Percentiles rank a stretch among this genome's conserved stretches.
These are phyloP conservation scores for Entelexis sorbosivorans DNA, from an alignment of 1,139 yeast genomes.

Conservation along the genomic window DNA sequence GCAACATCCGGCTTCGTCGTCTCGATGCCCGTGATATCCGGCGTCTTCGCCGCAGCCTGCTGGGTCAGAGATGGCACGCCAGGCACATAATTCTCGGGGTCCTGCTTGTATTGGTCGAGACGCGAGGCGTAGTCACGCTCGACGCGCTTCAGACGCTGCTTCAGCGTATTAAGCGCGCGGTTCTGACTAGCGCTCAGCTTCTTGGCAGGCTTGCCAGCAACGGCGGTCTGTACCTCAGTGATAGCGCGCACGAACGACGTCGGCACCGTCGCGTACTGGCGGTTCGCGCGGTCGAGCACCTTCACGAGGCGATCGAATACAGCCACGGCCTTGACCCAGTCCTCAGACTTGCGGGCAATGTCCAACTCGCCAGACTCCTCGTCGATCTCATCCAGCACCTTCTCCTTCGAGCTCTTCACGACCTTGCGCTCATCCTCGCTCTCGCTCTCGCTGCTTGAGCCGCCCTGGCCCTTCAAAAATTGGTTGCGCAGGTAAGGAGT, in stretches of 20 bases:
- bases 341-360: conserved; percentile 56
- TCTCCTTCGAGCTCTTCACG: conserved; percentile 89
- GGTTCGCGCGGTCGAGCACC: conserved; percentile 54
- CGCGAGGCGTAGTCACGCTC: conserved; percentile 54
- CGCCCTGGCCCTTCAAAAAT: conserved; percentile 36
- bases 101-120: conserved; percentile 49
- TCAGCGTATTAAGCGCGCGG: conserved; percentile 76
- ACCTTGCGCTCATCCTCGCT: conserved; percentile 59
- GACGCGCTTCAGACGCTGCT: conserved; percentile 80
- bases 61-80: conserved; percentile 13
- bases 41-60: conserved; percentile 21
- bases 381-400: conserved; percentile 77
- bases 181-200: conserved; percentile 75
- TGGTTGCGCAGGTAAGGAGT: conserved; percentile 27
- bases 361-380: conserved; percentile 57
- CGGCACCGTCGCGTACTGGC: conserved; percentile 64
- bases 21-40: conserved; percentile 14
- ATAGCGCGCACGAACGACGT: conserved; percentile 57
- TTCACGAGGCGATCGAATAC: conserved; percentile 57
- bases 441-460: conserved; percentile 36
- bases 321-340: conserved; percentile 63
- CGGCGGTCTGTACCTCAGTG: conserved; percentile 61
- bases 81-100: conserved; percentile 60
- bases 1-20: conserved; percentile 10
- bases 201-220: conserved; percentile 50